Conservation (phyloP, 257 asterid species). For the Mentha longifolia region DNA sequence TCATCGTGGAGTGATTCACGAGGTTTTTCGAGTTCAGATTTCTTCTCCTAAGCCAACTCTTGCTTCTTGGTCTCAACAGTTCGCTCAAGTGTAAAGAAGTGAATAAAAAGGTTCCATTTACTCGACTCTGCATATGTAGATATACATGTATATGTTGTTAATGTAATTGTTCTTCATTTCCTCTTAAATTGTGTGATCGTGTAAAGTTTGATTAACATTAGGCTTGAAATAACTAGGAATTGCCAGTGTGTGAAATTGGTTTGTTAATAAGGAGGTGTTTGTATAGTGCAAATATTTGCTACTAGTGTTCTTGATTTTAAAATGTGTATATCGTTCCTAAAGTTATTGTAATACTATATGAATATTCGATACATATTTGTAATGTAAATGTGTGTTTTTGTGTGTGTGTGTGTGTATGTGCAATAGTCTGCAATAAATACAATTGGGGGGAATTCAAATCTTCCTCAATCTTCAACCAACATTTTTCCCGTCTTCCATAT, state of each 20-base stretch:
- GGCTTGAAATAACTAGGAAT: neutral
- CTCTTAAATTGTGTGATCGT: neutral
- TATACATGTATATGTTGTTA: neutral
- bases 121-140: constrained; percentile 29
- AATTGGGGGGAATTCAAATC: constrained; percentile 4
- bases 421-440: constrained; percentile 10
- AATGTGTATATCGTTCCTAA: neutral
- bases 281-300: constrained; percentile 4
- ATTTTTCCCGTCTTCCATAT: neutral
- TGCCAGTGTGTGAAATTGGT: constrained; percentile 1
- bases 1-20: constrained; percentile 81
- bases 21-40: constrained; percentile 77
- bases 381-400: too few relatives aligned
- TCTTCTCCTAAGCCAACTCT: constrained; percentile 51
- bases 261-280: constrained; percentile 32
- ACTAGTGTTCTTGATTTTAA: neutral
- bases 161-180: constrained; percentile 20
- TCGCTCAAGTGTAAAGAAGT: constrained; percentile 35
- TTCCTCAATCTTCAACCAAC: neutral
- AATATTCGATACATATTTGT: neutral
- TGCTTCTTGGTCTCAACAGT: constrained; percentile 61
- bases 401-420: too few relatives aligned
- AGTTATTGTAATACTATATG: too few relatives aligned
- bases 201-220: neutral
- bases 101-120: neutral